phyloP scores from a whole-genome alignment of 2,329 filamentous ascomycete genomes.

The Ascochyta fabae region DNA sequence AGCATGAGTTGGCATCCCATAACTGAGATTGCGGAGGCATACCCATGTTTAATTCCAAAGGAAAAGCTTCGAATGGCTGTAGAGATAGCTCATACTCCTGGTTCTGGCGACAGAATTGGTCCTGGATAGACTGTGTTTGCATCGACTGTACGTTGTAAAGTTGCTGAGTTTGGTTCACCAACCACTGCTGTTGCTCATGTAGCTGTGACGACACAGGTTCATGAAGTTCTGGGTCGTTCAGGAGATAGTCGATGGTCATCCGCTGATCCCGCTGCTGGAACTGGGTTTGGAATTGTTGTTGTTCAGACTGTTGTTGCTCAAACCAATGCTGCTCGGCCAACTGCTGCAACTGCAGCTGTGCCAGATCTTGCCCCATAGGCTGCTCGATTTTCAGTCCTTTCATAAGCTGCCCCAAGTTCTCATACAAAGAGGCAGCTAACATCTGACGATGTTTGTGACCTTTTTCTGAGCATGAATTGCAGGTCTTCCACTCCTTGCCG shows the following conservation, averaged over 20 bases:
- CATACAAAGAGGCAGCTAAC: not conserved
- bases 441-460: not conserved
- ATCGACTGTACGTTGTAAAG: not conserved
- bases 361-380: not conserved
- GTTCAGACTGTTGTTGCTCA: not conserved
- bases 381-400: not conserved
- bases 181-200: not conserved
- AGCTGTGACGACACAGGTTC: not conserved
- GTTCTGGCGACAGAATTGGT: not conserved
- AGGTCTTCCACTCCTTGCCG: not conserved
- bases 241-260: not conserved
- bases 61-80: not conserved
- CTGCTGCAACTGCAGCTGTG: not conserved
- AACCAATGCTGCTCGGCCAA: not conserved
- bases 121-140: not conserved
- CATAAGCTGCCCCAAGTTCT: not conserved
- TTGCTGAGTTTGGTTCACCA: not conserved
- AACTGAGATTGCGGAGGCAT: not conserved
- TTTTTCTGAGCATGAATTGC: not conserved
- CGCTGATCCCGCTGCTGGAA: not conserved
- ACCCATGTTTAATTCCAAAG: not conserved
- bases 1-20: not conserved
- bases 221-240: not conserved
- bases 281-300: not conserved
- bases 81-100: not conserved